A percentile compares a stretch with the other conserved stretches of the same genome.
Evolutionary conservation across 148 eudicot genomes (phyloP).

Genomic region (Arctostaphylos glauca): DNA sequence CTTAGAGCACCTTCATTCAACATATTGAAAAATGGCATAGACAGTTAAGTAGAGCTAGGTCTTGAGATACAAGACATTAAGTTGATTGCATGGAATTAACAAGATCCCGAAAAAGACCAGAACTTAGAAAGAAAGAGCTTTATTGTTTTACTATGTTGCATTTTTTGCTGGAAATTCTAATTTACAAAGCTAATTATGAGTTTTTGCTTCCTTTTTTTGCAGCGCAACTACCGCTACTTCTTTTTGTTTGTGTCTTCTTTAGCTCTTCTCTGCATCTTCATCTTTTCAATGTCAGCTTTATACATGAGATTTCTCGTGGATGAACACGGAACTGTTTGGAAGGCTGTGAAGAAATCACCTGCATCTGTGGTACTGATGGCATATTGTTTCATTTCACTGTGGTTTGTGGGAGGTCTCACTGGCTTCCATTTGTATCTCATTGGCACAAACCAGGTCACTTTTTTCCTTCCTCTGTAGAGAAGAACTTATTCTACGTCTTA

Average conservation of each 20-base stretch:
- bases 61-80: neutral
- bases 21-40: neutral
- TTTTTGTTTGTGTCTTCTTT: constrained; percentile 65
- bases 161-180: neutral
- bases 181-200: neutral
- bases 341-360: constrained; percentile 60
- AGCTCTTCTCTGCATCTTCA: constrained; percentile 61
- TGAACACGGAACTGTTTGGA: constrained; percentile 57
- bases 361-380: constrained; percentile 57
- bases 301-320: constrained; percentile 54
- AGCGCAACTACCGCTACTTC: constrained; percentile 75
- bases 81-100: neutral
- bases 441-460: constrained; percentile 57
- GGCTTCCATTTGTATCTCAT: constrained; percentile 69
- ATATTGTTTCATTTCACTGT: constrained; percentile 55
- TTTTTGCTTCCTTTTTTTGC: constrained; percentile 29
- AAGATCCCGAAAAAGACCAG: neutral
- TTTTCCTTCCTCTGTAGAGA: neutral
- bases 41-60: neutral
- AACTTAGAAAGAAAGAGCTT: neutral
- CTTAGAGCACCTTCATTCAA: neutral
- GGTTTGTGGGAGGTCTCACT: constrained; percentile 80
- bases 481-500: constrained; percentile 1
- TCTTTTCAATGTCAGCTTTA: constrained; percentile 55
- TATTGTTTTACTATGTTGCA: neutral